Evolutionary conservation across 1,284 basidiomycete species (phyloP), one percentile per base, ranked within the genome.

Genomic region (Tremellales sp.): DNA sequence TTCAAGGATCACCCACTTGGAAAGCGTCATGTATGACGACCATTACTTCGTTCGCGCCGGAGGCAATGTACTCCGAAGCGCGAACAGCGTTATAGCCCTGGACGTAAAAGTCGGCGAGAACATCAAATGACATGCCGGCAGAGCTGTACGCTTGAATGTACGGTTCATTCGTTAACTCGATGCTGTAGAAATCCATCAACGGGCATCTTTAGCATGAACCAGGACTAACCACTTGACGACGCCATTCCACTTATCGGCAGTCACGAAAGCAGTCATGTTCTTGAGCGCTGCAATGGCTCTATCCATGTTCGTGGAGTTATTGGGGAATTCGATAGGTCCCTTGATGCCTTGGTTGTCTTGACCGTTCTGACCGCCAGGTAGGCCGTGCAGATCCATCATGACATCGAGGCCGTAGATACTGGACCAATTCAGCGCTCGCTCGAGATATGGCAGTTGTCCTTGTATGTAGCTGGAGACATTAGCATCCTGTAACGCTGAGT

Each of bases 101-200:
- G 19, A 60, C 56, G 47, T 68, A 61, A 45, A 61, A 68, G 22
- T 61, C 56, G 19, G 58, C 56, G 14, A 64, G 37, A 21, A 50
- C 42, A 38, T 59, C 43, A 46, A 58, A 61, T 28, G 54, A 40
- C 49, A 66, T 61, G 36, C 58, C 57, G 39, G 28, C 27, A 4
- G 59, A 41, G 29, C 40, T 56, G 43, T 62, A 63, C 31, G 56
- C 57, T 24, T 53, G 52, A 43, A 60, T 61, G 32, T 58, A 58
- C 16, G 62, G 58, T 42, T 68, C 66, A 32, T 68, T 68, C 28
- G 61, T 58, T 32, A 68, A 51, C 29, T 83, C 84, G 52, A 90
- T 87, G 8, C 57, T 60, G 45, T 33, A 12, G 27, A 39, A 43
- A 24, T 36, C 9, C 39, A 5, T 34, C 7, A 7, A n/a, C 7